These are phyloP conservation scores for Alternaria dauci DNA, from an alignment of 2,329 filamentous ascomycete genomes.

Conservation along the genomic window DNA sequence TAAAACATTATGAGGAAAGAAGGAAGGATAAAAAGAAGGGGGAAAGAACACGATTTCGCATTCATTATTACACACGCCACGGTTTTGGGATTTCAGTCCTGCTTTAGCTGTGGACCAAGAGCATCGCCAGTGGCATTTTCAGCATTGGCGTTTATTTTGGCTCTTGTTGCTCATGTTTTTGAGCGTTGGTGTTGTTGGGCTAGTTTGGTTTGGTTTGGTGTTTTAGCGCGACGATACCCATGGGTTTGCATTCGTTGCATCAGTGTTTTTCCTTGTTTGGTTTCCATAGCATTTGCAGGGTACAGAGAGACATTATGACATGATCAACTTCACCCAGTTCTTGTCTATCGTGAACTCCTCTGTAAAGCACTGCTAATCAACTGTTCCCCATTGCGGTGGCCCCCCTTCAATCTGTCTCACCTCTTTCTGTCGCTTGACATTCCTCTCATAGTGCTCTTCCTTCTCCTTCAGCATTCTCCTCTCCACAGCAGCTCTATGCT, in stretches of 20 bases:
- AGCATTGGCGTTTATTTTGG: background rate
- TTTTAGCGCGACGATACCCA: conserved; percentile 13
- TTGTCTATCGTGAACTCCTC: background rate
- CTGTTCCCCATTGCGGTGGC: conserved; percentile 37
- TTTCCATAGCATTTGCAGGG: background rate
- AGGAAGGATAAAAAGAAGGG: too few species aligned
- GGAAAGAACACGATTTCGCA: background rate
- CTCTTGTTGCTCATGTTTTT: background rate
- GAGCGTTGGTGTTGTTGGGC: background rate
- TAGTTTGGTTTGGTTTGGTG: background rate
- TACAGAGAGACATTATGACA: background rate
- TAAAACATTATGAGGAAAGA: background rate
- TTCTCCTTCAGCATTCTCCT: conserved; percentile 42
- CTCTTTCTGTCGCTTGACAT: conserved; percentile 43
- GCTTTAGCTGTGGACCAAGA: background rate
- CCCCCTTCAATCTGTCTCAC: conserved; percentile 41
- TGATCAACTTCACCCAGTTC: background rate
- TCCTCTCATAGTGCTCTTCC: conserved; percentile 45
- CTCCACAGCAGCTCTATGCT: conserved; percentile 39
- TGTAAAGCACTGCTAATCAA: conserved; percentile 27
- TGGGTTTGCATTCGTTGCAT: conserved; percentile 11
- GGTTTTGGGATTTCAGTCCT: background rate
- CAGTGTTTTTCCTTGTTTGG: conserved; percentile 1
- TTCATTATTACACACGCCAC: background rate
- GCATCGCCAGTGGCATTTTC: background rate